These are phyloP conservation scores for Sicyos baderoa DNA, from an alignment of 306 rosid species.

Conservation along the genomic window DNA sequence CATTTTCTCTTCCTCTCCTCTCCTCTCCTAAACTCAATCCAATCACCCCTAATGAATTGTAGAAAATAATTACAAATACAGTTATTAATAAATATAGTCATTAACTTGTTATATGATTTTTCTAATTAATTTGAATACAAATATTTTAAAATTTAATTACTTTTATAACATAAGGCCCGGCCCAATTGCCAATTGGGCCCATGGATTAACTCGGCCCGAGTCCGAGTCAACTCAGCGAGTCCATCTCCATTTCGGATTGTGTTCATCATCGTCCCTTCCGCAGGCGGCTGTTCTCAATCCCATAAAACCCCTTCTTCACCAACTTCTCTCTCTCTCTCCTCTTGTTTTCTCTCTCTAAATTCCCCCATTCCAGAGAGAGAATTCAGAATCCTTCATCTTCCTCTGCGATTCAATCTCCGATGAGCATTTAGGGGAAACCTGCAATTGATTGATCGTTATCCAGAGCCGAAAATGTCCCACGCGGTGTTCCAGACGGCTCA, in stretches of 20 bases:
- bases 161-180: no score
- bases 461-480: slow-evolving; percentile 32
- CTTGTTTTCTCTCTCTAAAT: slow-evolving; percentile 31
- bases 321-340: background rate
- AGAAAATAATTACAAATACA: no score
- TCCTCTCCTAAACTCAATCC: no score
- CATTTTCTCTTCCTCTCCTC: no score
- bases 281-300: slow-evolving; percentile 26
- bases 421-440: slow-evolving; percentile 3
- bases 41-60: no score
- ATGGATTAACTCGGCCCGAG: slow-evolving; percentile 10
- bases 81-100: no score
- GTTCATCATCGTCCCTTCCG: slow-evolving; percentile 24
- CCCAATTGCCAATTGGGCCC: no score
- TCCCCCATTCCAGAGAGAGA: slow-evolving; percentile 9
- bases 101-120: no score
- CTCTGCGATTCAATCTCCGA: background rate
- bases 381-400: background rate
- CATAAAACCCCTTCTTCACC: slow-evolving; percentile 24
- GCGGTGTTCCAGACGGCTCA: slow-evolving; percentile 62
- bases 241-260: slow-evolving; percentile 32
- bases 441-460: background rate
- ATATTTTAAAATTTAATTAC: no score
- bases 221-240: slow-evolving; percentile 31
- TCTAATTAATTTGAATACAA: no score